Evolutionary conservation across 116 monocot species (phyloP), one percentile per base, ranked within the genome.

Genomic region (Zostera marina): DNA sequence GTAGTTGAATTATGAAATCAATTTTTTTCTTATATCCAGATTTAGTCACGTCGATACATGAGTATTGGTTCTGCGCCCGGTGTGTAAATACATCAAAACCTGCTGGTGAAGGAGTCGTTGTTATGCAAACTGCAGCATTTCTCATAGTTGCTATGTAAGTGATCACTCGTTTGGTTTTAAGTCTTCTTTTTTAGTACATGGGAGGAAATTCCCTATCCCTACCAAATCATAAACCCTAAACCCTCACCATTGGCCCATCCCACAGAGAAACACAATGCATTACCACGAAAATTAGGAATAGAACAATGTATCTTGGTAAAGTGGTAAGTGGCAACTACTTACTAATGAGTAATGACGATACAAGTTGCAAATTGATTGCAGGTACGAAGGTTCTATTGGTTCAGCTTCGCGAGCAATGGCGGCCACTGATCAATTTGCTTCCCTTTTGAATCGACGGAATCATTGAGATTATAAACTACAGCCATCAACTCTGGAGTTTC

Each of bases 381-480:
- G 98, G 82, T 98, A 98, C 44, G 98, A 98, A 47, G 98, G 90
- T 58, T 98, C 90, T 2, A 76, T 98, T 19, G 78, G 83, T 62
- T 69, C 85, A 20, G 98, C 98, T 55, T 78, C 98, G 32, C 82
- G 64, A 61, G 98, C 98, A 72, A 98, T 90, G 98, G 85, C 72
- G 44, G 81, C 86, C 42, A 76, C 56, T 8, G 98, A 98, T 66
- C 85, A 83, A 38, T 75, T 98, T 63, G 46, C 61, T 40, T 82
- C 71, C 60, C 82, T 75, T 46, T 61, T 85, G 61, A 74, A 56
- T 24, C 59, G 74, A 22, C 70, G 71, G 61, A 77, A 56, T 56
- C 82, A 44, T 22, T 72, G 53, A 72, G 32, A 32, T 32, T 32
- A 53, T 3, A 47, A 47, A 47, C 32, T 32, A 32, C 32, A 32